These are phyloP conservation scores for Beauveria pseudobassiana DNA, from an alignment of 2,329 filamentous ascomycete species.

Conservation along the genomic window DNA sequence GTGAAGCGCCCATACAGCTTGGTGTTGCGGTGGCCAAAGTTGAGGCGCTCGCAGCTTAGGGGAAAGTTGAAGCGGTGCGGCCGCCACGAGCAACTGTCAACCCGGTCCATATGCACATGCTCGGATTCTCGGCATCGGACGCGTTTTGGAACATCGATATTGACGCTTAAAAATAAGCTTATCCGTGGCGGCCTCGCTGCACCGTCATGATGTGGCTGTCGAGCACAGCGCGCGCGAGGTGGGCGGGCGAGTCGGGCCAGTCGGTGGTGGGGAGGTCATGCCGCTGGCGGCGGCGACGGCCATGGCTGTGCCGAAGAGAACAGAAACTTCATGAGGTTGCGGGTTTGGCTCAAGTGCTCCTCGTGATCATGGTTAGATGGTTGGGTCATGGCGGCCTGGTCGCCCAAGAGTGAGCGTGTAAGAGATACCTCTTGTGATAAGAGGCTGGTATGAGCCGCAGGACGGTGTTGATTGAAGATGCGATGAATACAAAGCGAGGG, in stretches of 20 bases:
- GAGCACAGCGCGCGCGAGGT: neutral
- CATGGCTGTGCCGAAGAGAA: neutral
- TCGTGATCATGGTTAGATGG: no score
- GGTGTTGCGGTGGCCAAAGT: slow-evolving; percentile 22
- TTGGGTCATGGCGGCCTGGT: no score
- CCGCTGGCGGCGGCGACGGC: neutral
- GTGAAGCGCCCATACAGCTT: slow-evolving; percentile 31
- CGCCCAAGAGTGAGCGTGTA: no score
- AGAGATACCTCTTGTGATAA: no score
- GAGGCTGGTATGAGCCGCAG: no score
- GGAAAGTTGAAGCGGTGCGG: slow-evolving; percentile 17
- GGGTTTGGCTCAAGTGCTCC: neutral
- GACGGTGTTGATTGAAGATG: no score
- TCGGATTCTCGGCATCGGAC: slow-evolving; percentile 19
- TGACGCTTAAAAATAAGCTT: slow-evolving; percentile 3
- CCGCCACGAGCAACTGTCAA: no score
- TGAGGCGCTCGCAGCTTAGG: slow-evolving; percentile 18
- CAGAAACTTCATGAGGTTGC: slow-evolving; percentile 4
- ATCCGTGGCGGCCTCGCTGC: neutral
- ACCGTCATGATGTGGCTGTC: neutral
- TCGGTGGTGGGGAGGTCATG: neutral
- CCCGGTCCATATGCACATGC: slow-evolving; percentile 12
- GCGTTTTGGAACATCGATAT: neutral
- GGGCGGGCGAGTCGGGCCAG: neutral
- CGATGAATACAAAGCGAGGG: no score